These are phyloP conservation scores for Drechslerella dactyloides DNA, from an alignment of 2,329 filamentous ascomycete species.

Conservation along the genomic window DNA sequence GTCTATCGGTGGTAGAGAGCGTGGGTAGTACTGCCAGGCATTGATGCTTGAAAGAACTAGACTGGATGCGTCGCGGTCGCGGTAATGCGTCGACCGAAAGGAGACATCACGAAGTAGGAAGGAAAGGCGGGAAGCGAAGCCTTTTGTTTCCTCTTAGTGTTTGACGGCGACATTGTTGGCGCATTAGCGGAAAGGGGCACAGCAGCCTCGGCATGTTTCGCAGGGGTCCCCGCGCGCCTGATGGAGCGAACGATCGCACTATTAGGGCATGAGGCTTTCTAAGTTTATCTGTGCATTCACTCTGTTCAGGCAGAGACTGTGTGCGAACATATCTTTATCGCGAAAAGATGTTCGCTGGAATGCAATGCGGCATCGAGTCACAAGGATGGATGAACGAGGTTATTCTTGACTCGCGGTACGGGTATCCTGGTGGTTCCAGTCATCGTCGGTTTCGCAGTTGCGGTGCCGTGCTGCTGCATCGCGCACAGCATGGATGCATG, in stretches of 20 bases:
- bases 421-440: neutral
- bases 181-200: constrained; percentile 25
- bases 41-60: neutral
- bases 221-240: constrained; percentile 24
- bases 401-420: neutral
- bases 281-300: neutral
- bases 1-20: neutral
- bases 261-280: neutral
- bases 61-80: constrained; percentile 1
- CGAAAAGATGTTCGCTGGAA: neutral
- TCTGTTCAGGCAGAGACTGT: too few species aligned
- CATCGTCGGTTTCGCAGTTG: neutral
- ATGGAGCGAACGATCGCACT: constrained; percentile 11
- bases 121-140: neutral
- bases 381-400: neutral
- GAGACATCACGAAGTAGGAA: neutral
- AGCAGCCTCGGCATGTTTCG: constrained; percentile 23
- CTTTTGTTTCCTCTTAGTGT: neutral
- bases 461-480: constrained; percentile 2
- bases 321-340: neutral
- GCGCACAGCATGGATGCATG: constrained; percentile 6
- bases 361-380: neutral
- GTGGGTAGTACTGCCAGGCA: neutral
- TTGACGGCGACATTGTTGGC: constrained; percentile 18
- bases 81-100: neutral